Base-by-base conservation (phyloP, 108 stramenopile genomes). In the Schizochytrium sp. region DNA sequence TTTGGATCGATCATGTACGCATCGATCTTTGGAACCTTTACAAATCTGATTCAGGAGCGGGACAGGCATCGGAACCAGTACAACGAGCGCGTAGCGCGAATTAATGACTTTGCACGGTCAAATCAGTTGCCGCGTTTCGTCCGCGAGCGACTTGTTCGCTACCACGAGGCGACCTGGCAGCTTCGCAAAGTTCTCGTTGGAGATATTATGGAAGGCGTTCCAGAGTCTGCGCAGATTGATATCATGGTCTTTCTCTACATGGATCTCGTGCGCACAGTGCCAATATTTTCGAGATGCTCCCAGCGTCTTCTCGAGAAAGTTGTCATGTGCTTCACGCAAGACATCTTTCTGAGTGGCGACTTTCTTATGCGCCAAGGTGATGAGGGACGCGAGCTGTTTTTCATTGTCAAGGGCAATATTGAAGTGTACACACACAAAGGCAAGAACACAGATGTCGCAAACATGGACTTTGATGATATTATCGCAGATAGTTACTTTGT, bases 1-100 rank as follows among this genome's bases (percentile, higher is more conserved):
- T 58, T 29, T 4, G 90, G 90, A 4, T 63, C 60, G 16, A 60
- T 87, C n/a, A 60, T 91, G 44, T 91, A 87, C 88, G 89, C 90
- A 5, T 87, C 59, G 23, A 87, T 90, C 34, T 58, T 90, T 55
- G 90, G 90, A n/a, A 88, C 87, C 18, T 60, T 90, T 51, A 60
- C 25, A 18, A 60, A 51, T 41, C 44, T 90, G 21, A 87, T 90
- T 4, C 59, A 71, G 21, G 87, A 87, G 58, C 87, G 60, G 87
- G 87, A 88, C 58, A 58, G 60, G 60, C 45, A 60, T 55, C 45
- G 58, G 55, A 34, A 44, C 5, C 44, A 44, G 43, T 88, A 60
- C 59, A 88, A 60, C 1, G 60, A 87, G 69, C 76, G 76, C 48
- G 51, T 83, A 0, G 6, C 51, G n/a, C 45, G 51, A 4, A 83